phyloP scores from a whole-genome alignment of 805 yeast species.

The Candida sanyiensis region DNA sequence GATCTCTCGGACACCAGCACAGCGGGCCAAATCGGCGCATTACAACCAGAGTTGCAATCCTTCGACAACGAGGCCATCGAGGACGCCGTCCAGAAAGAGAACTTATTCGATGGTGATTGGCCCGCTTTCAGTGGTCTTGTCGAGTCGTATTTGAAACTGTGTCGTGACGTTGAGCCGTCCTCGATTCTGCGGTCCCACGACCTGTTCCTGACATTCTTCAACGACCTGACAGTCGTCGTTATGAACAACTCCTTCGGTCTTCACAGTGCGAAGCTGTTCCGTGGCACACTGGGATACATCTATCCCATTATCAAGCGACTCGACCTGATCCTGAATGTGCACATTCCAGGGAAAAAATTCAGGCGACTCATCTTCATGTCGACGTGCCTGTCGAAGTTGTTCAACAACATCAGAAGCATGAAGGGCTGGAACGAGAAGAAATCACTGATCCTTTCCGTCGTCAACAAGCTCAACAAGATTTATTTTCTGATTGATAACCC shows the following conservation, averaged over 20 bases:
- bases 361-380: constrained; percentile 27
- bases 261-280: constrained; percentile 31
- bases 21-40: constrained; percentile 6
- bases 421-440: constrained; percentile 35
- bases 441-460: constrained; percentile 42
- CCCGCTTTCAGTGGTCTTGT: constrained; percentile 41
- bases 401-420: constrained; percentile 27
- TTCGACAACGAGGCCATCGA: constrained; percentile 6
- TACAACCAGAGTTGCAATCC: constrained; percentile 22
- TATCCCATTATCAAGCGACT: constrained; percentile 41
- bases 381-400: constrained; percentile 22
- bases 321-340: constrained; percentile 37
- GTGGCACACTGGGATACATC: constrained; percentile 34
- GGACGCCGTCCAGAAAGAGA: constrained; percentile 23
- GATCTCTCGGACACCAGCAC: constrained; percentile 10
- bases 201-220: constrained; percentile 40
- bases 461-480: constrained; percentile 43
- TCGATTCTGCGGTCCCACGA: constrained; percentile 51
- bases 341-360: constrained; percentile 39
- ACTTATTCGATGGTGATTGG: constrained; percentile 32
- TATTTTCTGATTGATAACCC: constrained; percentile 52
- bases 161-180: constrained; percentile 51
- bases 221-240: constrained; percentile 44
- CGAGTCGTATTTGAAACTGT: constrained; percentile 36
- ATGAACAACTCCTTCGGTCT: constrained; percentile 37